A percentile compares a stretch with the other conserved stretches of the same genome.
These are phyloP conservation scores for Stentor roeselii DNA, from an alignment of 73 alveolate genomes.

Conservation along the genomic window DNA sequence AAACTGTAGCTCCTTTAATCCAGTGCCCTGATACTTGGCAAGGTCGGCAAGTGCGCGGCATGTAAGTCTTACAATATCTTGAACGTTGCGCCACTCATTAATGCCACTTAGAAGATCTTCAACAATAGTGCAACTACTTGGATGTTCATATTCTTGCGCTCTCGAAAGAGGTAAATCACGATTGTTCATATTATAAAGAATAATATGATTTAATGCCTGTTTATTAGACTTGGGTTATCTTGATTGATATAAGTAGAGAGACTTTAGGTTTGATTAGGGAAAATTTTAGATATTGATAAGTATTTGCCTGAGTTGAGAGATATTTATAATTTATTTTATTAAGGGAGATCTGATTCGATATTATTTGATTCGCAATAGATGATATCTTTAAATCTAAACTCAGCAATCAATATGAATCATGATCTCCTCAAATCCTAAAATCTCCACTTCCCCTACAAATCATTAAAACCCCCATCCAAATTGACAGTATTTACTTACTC, in stretches of 20 bases:
- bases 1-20: slow-evolving; percentile 41
- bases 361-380: too few relatives aligned
- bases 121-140: slow-evolving; percentile 27
- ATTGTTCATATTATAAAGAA: background rate
- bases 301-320: too few relatives aligned
- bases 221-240: too few relatives aligned
- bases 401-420: too few relatives aligned
- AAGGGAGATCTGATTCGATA: too few relatives aligned
- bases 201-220: background rate
- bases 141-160: slow-evolving; percentile 20
- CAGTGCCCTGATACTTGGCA: slow-evolving; percentile 42
- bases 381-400: too few relatives aligned
- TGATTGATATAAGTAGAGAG: too few relatives aligned
- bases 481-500: too few relatives aligned
- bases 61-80: slow-evolving; percentile 58
- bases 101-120: slow-evolving; percentile 39
- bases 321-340: too few relatives aligned
- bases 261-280: too few relatives aligned
- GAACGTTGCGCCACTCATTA: slow-evolving; percentile 54
- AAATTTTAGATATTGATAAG: too few relatives aligned
- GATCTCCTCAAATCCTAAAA: background rate
- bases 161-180: slow-evolving; percentile 13
- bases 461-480: background rate
- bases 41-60: slow-evolving; percentile 43
- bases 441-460: background rate